phyloP scores from a whole-genome alignment of 164 flowering plant species.

The Kingdonia uniflora region DNA sequence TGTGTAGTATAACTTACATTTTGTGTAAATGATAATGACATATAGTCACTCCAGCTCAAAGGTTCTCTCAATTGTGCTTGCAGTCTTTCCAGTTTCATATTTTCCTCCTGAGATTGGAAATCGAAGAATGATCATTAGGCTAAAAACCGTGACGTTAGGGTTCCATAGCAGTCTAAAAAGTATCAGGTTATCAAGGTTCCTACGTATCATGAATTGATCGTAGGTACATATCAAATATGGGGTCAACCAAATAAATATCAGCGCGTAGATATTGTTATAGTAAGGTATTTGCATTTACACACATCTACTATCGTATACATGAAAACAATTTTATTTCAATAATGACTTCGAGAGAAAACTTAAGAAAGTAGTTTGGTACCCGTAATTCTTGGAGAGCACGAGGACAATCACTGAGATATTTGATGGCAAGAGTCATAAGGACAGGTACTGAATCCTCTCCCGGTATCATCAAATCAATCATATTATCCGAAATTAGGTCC shows the following conservation, averaged over 20 bases:
- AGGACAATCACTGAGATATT: slow-evolving; percentile 79
- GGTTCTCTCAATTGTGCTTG: slow-evolving; percentile 41
- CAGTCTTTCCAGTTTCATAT: slow-evolving; percentile 46
- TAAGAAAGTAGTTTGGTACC: slow-evolving; percentile 26
- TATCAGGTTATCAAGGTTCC: no score
- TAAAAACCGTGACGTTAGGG: no score
- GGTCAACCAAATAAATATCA: no score
- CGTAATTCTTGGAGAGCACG: slow-evolving; percentile 53
- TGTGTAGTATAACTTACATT: slow-evolving; percentile 30
- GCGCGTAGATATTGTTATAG: no score
- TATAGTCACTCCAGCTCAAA: slow-evolving; percentile 57
- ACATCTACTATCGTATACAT: no score
- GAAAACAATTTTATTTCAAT: no score
- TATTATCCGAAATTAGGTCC: slow-evolving; percentile 67
- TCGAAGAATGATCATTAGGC: no score
- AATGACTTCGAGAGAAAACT: no score
- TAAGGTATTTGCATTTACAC: no score
- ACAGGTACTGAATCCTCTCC: slow-evolving; percentile 94
- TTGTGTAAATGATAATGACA: slow-evolving; percentile 73
- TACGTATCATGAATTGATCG: no score
- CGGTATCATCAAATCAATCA: slow-evolving; percentile 95
- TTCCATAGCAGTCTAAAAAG: no score
- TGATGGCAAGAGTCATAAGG: slow-evolving; percentile 81
- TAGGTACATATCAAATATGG: no score
- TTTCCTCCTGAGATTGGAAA: slow-evolving; percentile 57